Evolutionary conservation across 148 eudicot genomes (phyloP), one percentile per base, ranked within the genome.

Genomic region (Dianthus caryophyllus): DNA sequence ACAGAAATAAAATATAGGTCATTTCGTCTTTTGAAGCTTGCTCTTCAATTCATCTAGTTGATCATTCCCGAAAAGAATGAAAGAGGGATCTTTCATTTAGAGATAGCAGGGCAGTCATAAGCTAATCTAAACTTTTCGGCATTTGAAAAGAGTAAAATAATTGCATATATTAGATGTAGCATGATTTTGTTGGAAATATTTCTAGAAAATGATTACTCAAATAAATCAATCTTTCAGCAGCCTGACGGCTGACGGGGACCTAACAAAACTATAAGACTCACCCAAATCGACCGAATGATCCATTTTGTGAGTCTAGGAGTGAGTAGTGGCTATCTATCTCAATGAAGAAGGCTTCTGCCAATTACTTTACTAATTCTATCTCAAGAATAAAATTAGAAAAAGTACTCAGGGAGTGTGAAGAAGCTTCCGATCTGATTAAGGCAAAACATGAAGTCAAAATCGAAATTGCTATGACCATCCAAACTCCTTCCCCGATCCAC

Each of bases 21-120:
- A 68, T 73, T 74, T 67, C 75, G 63, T 71, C 80, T 71, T 65
- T 63, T 74, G 36, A 75, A 72, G 79, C 84, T 72, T 46, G 77
- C 74, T 71, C 83, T 74, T 84, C 91, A 87, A 82, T 83, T 78
- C 84, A 84, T 84, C 78, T 70, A 71, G n/a, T n/a, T n/a, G n/a
- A 29, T 84, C 85, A 78, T 71, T 71, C 81, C 91, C 88, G 82
- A 86, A 86, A 82, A 76, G 74, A 82, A 66, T 63, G 70, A 79
- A 74, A 59, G 71, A 56, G 69, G 70, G 50, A 69, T 62, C 61
- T 22, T 38, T 73, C 63, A 24, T 59, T 75, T 55, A 57, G 68
- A 58, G 14, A 72, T 14, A 33, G 44, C 53, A 26, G 47, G 74
- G 39, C 39, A 25, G 57, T 27, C 51, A 49, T 36, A 70, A 57